phyloP scores from a whole-genome alignment of 331 rosid genomes.

The Acacia concinna region DNA sequence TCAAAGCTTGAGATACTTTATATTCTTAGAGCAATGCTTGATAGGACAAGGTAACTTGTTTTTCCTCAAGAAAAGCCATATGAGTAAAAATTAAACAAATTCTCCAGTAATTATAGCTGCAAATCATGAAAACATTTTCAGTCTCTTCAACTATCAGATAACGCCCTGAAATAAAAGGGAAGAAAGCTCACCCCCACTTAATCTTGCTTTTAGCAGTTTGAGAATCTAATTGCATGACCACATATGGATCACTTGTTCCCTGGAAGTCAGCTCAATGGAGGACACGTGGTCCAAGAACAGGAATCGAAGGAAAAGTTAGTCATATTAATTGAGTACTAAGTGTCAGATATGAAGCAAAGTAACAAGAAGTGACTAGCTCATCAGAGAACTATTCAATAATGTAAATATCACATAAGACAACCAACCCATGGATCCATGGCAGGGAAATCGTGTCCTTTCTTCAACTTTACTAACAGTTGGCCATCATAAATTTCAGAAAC shows the following conservation, averaged over 20 bases:
- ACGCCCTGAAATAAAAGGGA: slow-evolving; percentile 19
- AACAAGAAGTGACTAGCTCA: slow-evolving; percentile 16
- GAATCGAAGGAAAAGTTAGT: slow-evolving; percentile 14
- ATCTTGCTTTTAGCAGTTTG: slow-evolving; percentile 75
- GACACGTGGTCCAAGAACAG: slow-evolving; percentile 8
- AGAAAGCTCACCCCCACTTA: slow-evolving; percentile 86
- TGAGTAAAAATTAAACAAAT: neutral
- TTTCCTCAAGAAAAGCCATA: slow-evolving; percentile 15
- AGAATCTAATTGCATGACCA: slow-evolving; percentile 76
- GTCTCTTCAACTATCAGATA: slow-evolving; percentile 14
- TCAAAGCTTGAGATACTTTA: neutral
- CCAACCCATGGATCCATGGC: slow-evolving; percentile 97
- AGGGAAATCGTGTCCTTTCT: slow-evolving; percentile 76
- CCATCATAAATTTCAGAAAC: slow-evolving; percentile 87
- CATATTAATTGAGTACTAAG: neutral
- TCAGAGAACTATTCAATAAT: slow-evolving; percentile 10
- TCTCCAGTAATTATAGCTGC: neutral
- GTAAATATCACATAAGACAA: slow-evolving; percentile 20
- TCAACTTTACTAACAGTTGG: slow-evolving; percentile 70
- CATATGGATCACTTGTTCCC: slow-evolving; percentile 99
- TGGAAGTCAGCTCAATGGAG: slow-evolving; percentile 38
- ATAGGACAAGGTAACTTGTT: neutral
- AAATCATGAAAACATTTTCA: slow-evolving; percentile 22
- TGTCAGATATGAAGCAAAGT: slow-evolving; percentile 12
- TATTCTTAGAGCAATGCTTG: neutral